phyloP scores from a whole-genome alignment of 208 protist species.

The Leishmania braziliensis region DNA sequence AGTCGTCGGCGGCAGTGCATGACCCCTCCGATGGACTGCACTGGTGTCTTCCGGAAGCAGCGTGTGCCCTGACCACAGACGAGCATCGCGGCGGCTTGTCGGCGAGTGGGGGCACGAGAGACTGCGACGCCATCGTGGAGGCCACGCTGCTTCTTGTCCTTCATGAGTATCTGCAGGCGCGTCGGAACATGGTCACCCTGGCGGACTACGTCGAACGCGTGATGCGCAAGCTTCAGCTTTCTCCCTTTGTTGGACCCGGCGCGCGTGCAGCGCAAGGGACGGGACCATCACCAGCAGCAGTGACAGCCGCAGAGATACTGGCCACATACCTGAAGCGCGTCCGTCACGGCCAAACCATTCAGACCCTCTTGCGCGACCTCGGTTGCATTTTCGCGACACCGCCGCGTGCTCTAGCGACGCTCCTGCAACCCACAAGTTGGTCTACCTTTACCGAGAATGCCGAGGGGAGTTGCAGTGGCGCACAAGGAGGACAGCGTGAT shows the following conservation, averaged over 20 bases:
- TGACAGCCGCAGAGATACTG: constrained; percentile 9
- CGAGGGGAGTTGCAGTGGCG: neutral
- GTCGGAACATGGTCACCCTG: constrained; percentile 56
- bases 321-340: constrained; percentile 17
- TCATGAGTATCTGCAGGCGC: constrained; percentile 59
- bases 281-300: neutral
- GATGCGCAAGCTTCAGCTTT: constrained; percentile 54
- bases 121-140: constrained; percentile 31
- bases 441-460: neutral
- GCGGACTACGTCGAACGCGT: constrained; percentile 70
- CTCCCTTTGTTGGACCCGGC: constrained; percentile 9
- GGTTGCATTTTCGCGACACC: constrained; percentile 68
- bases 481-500: neutral
- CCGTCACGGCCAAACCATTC: constrained; percentile 27
- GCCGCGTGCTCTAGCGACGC: constrained; percentile 28
- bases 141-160: constrained; percentile 60
- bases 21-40: constrained; percentile 40
- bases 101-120: neutral
- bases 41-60: constrained; percentile 51
- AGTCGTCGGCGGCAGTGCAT: neutral
- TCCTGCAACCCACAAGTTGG: neutral
- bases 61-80: constrained; percentile 24
- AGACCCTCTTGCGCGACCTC: constrained; percentile 50
- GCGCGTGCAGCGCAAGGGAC: neutral
- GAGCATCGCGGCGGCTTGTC: neutral